Base-by-base conservation (phyloP, 805 yeast genomes). In the Nakazawaea wickerhamii region DNA sequence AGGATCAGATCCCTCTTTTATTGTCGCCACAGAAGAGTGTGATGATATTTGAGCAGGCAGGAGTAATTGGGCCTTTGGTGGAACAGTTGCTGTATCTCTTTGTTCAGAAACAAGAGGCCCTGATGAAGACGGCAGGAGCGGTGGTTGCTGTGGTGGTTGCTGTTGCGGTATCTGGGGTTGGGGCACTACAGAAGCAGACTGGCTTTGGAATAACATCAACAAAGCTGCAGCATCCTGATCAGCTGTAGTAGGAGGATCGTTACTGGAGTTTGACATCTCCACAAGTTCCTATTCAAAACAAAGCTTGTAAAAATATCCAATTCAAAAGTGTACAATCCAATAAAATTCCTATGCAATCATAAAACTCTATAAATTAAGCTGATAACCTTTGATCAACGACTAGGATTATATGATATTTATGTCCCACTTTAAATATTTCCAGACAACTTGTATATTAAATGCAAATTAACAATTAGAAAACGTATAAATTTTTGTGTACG, bases 141-240 rank as follows among this genome's bases (percentile, higher is more conserved):
- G 27, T 14, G 25, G 37, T 27, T n/a, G n/a, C 21, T 33, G 14
- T 35, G 39, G 40, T 15, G 25, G 14, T 17, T 38, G 38, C 20
- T 30, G 14, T n/a, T 40, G 27, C n/a, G 11, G 20, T 18, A 26
- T 22, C 30, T 38, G 23, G 41, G 42, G 18, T 23, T 13, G 30
- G 14, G 30, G 35, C 4, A 3, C 59, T 47, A 15, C 35, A 17
- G 32, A 17, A n/a, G 25, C 30, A 4, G 44, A 41, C 40, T 61
- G 65, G 36, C 59, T 55, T 22, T 67, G 64, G 37, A 64, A 61
- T n/a, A 64, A 49, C 66, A 64, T 63, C 44, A 64, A 46, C 37
- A 64, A 48, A 5, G 64, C 68, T 17, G 67, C 68, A n/a, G 68
- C 68, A 45, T 64, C 68, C 26, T 49, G 55, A 41, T 64, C 68